Evolutionary conservation across 805 yeast species (phyloP).

Genomic region (Saccharomycopsis sp.): DNA sequence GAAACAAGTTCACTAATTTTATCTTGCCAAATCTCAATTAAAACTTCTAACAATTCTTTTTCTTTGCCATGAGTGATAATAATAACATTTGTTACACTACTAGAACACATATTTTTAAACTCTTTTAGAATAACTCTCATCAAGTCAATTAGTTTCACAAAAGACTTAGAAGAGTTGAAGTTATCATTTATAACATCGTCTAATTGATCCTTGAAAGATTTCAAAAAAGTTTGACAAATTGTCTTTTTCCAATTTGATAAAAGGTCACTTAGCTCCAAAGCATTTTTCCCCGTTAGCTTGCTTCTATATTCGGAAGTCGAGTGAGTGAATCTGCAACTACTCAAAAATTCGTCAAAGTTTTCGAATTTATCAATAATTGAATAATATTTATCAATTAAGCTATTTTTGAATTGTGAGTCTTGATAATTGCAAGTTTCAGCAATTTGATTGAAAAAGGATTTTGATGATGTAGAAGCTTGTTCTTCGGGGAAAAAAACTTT

Average conservation of each 20-base stretch:
- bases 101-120: slow-evolving; percentile 3
- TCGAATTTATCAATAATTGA: not conserved
- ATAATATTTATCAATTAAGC: not conserved
- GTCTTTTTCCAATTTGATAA: slow-evolving; percentile 4
- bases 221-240: not conserved
- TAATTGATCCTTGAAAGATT: slow-evolving; percentile 1
- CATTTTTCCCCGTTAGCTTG: too few relatives aligned
- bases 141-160: slow-evolving; percentile 2
- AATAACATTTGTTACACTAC: slow-evolving; percentile 3
- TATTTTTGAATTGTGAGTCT: slow-evolving; percentile 1
- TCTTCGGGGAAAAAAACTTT: slow-evolving; percentile 3
- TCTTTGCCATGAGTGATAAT: not conserved
- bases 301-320: too few relatives aligned
- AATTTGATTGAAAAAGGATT: slow-evolving; percentile 2
- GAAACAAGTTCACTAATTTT: too few relatives aligned
- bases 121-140: slow-evolving; percentile 2
- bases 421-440: not conserved
- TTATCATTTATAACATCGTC: too few relatives aligned
- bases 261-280: not conserved
- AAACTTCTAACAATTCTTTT: slow-evolving; percentile 2
- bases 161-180: not conserved
- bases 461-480: not conserved
- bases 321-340: too few relatives aligned
- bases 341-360: not conserved
- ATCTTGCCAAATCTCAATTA: slow-evolving; percentile 6